Evolutionary conservation across 176 grass and related monocot species (phyloP), one percentile per base, ranked within the genome.

Genomic region (Neostapfia colusana): DNA sequence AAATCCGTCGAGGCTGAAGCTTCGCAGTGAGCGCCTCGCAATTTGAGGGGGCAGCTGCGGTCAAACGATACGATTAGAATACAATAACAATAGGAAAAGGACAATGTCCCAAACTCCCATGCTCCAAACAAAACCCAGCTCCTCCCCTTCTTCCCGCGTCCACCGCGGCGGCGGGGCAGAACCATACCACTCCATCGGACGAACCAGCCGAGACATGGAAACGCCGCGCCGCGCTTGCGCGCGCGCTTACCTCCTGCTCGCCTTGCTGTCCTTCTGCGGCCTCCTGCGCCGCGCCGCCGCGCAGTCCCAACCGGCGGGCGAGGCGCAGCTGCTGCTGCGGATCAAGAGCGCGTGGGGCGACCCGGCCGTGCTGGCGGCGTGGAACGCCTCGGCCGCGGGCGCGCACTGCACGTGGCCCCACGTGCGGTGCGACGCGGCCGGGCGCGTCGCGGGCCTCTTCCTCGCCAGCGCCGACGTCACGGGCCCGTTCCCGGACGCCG

Each of bases 331-430:
- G 17, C 82, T 98, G 16, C 35, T 92, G 8, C 48, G 34, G 57
- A 86, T 93, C 79, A 93, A 92, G 79, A 0, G 58, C 51, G 89
- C 74, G 15, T 91, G 86, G 91, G 45, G 50, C 13, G 27, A 86
- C 67, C 90, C 84, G 62, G 0, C 63, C 0, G 80, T 16, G 54
- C 89, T 97, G 51, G 62, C 82, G 36, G 63, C 65, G 4, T 91
- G 94, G 90, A 81, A 43, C 49, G 63, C 40, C 69, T 8, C 69
- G 60, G 40, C 49, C 14, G 42, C 67, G 24, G 18, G 12, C 45
- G 26, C 61, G 37, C 70, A 87, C 84, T 93, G 91, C 91, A 14
- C 7, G 11, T 97, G 95, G 95, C 42, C 51, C 1, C 53, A 79
- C n/a, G 65, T 97, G 26, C 2, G 9, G 3, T 93, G 91, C 79